These are phyloP conservation scores for Flaveria robusta DNA, from an alignment of 129 eudicot species.

Conservation along the genomic window DNA sequence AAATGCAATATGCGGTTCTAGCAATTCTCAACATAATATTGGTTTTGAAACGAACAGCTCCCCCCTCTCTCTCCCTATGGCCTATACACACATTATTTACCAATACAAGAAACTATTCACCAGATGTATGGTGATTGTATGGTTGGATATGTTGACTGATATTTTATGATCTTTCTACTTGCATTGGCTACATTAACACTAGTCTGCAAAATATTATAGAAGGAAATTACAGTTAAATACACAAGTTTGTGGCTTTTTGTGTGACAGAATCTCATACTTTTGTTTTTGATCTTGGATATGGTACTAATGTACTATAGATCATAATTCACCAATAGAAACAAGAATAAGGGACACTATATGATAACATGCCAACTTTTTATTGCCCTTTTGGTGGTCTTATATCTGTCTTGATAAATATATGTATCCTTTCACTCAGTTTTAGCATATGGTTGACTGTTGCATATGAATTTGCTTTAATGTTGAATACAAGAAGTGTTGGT, in stretches of 20 bases:
- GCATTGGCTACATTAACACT: background rate
- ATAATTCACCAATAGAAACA: background rate
- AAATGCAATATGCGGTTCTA: no score
- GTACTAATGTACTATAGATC: conserved; percentile 2
- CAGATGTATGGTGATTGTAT: conserved; percentile 13
- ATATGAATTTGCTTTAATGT: background rate
- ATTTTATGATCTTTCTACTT: background rate
- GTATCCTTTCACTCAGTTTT: no score
- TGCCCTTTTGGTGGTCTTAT: background rate
- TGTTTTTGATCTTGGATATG: conserved; percentile 3
- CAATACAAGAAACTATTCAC: background rate
- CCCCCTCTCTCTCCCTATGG: no score
- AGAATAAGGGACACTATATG: background rate
- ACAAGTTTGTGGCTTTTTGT: background rate
- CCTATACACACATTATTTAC: no score
- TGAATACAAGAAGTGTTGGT: conserved; percentile 24
- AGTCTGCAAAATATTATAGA: background rate
- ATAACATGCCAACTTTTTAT: background rate
- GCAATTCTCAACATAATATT: no score
- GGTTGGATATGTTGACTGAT: conserved; percentile 1
- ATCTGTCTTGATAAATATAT: conserved; percentile 13
- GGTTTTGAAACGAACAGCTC: no score
- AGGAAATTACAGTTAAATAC: background rate
- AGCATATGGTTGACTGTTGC: background rate
- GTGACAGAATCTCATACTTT: background rate